Evolutionary conservation across 805 yeast species (phyloP), one percentile per base, ranked within the genome.

Genomic region (Vanderwaltozyma tropicalis): DNA sequence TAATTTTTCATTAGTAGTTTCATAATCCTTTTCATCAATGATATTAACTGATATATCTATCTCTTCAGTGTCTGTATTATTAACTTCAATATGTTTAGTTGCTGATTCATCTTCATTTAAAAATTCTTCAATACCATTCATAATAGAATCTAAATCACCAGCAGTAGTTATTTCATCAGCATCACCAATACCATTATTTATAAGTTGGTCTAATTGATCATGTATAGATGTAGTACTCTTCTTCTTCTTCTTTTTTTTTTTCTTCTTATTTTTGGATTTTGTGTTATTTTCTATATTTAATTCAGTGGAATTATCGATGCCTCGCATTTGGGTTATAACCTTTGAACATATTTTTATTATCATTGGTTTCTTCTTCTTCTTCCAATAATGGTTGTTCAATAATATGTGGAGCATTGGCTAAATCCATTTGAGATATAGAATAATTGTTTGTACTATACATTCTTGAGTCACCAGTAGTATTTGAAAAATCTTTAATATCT

Each of bases 401-500:
- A 28, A 50, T 46, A 36, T 50, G 51, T 13, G 57, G 50, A 7
- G 54, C 57, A 34, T 43, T 48, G 36, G 52, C 50, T 34, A 52
- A 38, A 36, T 51, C 59, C 16, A 46, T 45, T 36, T 48, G 52
- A 4, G 61, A 52, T 19, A 53, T 55, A 19, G 53, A 43, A 39
- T 55, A 55, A 37, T 54, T 53, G 35, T 47, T 52, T 10, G 57
- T 49, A 18, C 50, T 42, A 38, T 47, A 51, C 31, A 49, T 37
- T 21, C 49, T 45, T 29, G 21, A 14, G 18, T 38, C 40, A 3
- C 17, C 10, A 20, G 9, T n/a, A 9, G 25, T 19, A 8, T 29
- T 24, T 14, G 32, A 28, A 11, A 32, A 34, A 12, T 31, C 14
- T 41, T 41, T 31, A 3, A 29, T 28, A 12, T 34, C 24, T 31